These are phyloP conservation scores for Aristolochia contorta DNA, from an alignment of 164 flowering plant species.

Conservation along the genomic window DNA sequence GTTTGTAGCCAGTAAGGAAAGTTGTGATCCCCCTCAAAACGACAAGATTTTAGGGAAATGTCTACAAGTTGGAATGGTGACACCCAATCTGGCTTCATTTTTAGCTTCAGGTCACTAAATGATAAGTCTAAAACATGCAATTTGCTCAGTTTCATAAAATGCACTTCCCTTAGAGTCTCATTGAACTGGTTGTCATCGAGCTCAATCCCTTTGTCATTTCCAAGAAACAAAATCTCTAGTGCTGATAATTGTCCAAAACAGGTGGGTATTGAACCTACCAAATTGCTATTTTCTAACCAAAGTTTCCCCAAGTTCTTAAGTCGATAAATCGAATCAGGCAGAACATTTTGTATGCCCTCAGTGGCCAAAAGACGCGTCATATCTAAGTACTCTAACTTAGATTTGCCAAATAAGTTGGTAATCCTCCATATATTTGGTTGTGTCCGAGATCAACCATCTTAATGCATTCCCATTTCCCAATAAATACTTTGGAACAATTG, in stretches of 20 bases:
- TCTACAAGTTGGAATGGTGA: background rate
- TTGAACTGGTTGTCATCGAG: conserved; percentile 1
- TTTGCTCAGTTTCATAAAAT: background rate
- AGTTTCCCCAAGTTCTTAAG: background rate
- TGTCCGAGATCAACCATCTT: background rate
- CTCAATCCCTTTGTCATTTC: too few relatives aligned
- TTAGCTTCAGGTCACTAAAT: background rate
- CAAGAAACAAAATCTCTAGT: background rate
- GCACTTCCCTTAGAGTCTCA: background rate
- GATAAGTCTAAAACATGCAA: background rate
- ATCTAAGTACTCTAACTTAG: background rate
- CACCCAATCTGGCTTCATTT: too few relatives aligned
- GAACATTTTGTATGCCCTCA: background rate
- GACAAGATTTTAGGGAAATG: background rate
- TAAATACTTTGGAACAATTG: background rate
- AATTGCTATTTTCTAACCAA: too few relatives aligned
- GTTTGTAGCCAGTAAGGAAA: too few relatives aligned
- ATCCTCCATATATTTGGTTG: background rate
- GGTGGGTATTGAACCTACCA: background rate
- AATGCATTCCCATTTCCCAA: background rate
- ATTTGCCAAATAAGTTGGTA: background rate
- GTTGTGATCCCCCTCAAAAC: background rate
- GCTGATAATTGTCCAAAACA: background rate
- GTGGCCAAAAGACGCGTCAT: background rate
- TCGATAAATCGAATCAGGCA: background rate